Conservation (phyloP, 2,329 filamentous ascomycete genomes). For the Aspergillus versicolor region DNA sequence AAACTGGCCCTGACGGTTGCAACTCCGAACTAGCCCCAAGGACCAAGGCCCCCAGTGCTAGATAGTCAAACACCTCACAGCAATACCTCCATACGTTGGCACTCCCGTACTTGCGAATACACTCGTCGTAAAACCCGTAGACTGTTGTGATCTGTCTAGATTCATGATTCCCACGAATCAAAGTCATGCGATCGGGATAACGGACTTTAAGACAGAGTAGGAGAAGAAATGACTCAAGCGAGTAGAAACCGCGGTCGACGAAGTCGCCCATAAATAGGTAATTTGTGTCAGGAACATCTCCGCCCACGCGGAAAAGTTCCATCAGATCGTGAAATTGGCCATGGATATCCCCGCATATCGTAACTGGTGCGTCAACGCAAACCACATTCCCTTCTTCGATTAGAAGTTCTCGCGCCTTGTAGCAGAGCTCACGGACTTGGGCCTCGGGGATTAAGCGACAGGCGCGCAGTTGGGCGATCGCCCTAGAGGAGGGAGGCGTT, state of each 20-base stretch:
- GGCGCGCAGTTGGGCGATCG: slow-evolving; percentile 90
- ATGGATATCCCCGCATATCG: slow-evolving; percentile 96
- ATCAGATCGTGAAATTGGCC: slow-evolving; percentile 96
- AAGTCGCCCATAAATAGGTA: slow-evolving; percentile 99
- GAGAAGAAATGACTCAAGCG: slow-evolving; percentile 92
- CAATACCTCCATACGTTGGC: slow-evolving; percentile 97
- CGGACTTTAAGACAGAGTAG: slow-evolving; percentile 94
- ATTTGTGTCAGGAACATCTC: slow-evolving; percentile 91
- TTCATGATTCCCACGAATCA: slow-evolving; percentile 94
- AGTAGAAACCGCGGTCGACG: slow-evolving; percentile 97
- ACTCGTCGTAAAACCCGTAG: slow-evolving; percentile 98
- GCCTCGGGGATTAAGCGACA: slow-evolving; percentile 94
- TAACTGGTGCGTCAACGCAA: slow-evolving; percentile 90
- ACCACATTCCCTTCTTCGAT: slow-evolving; percentile 99
- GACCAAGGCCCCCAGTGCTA: slow-evolving; percentile 84
- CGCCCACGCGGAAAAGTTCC: slow-evolving; percentile 92
- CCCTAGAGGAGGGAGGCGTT: slow-evolving; percentile 53
- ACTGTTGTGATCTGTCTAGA: slow-evolving; percentile 96
- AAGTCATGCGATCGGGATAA: slow-evolving; percentile 94
- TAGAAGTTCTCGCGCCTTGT: slow-evolving; percentile 91
- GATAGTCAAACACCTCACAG: slow-evolving; percentile 96
- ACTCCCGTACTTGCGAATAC: slow-evolving; percentile 90
- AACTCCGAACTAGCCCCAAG: slow-evolving; percentile 74
- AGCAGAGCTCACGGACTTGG: slow-evolving; percentile 93
- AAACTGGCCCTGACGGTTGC: slow-evolving; percentile 56